These are phyloP conservation scores for Trametes versicolor DNA, from an alignment of 1,284 basidiomycete species.

Conservation along the genomic window DNA sequence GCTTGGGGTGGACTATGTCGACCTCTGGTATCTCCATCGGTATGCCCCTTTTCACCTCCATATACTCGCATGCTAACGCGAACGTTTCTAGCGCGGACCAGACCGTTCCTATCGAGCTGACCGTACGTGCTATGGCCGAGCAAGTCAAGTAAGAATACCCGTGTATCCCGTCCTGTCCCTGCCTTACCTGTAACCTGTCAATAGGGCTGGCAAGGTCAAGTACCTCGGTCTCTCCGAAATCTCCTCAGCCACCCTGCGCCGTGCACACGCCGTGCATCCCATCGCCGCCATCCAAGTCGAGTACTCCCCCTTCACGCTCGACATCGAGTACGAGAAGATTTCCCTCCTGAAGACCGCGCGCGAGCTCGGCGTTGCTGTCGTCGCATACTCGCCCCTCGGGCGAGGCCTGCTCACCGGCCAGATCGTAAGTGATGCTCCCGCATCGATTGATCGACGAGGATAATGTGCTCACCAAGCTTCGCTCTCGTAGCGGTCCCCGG, in stretches of 20 bases:
- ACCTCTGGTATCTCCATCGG: slow-evolving; percentile 57
- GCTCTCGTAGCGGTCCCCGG: neutral
- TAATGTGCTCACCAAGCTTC: neutral
- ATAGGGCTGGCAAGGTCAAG: slow-evolving; percentile 66
- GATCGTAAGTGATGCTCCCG: slow-evolving; percentile 48
- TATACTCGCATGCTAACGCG: slow-evolving; percentile 10
- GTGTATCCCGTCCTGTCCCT: too few relatives aligned
- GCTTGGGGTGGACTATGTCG: slow-evolving; percentile 57
- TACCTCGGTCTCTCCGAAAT: slow-evolving; percentile 73
- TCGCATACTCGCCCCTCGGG: slow-evolving; percentile 72
- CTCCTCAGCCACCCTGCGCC: slow-evolving; percentile 64
- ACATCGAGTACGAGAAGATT: slow-evolving; percentile 60
- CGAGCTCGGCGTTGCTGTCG: slow-evolving; percentile 62
- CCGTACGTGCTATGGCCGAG: slow-evolving; percentile 61
- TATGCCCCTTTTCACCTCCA: neutral
- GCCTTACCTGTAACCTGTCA: too few relatives aligned
- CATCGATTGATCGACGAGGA: neutral
- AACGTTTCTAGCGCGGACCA: slow-evolving; percentile 49
- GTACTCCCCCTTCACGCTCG: slow-evolving; percentile 67
- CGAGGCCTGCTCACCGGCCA: slow-evolving; percentile 70
- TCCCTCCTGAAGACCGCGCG: slow-evolving; percentile 58
- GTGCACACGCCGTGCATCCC: slow-evolving; percentile 69
- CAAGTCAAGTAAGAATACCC: slow-evolving; percentile 56
- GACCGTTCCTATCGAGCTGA: slow-evolving; percentile 57
- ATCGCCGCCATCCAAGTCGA: slow-evolving; percentile 73